Evolutionary conservation across 2,329 filamentous ascomycete species (phyloP).

Genomic region (Cryphonectria nitschkei): DNA sequence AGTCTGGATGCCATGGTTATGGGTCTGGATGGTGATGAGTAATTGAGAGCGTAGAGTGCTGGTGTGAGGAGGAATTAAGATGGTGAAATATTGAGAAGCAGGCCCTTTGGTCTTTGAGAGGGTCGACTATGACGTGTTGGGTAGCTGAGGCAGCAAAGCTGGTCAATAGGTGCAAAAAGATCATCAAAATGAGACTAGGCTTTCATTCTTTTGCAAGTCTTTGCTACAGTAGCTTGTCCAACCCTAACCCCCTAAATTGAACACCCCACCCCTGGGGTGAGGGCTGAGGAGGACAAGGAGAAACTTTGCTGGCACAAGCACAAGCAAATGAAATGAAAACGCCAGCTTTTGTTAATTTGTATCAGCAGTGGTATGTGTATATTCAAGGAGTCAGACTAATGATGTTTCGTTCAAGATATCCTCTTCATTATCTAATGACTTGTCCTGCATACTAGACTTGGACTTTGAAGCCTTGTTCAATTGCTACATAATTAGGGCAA

Average conservation of each 20-base stretch:
- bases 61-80: neutral
- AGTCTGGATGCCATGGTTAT: slow-evolving; percentile 7
- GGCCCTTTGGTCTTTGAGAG: neutral
- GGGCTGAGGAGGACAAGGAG: too few species aligned
- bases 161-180: neutral
- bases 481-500: too few species aligned
- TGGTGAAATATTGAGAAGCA: neutral
- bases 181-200: neutral
- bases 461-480: too few species aligned
- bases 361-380: too few species aligned
- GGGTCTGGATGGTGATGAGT: neutral
- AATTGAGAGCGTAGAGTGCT: neutral
- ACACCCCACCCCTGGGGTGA: too few species aligned
- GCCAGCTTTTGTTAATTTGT: too few species aligned
- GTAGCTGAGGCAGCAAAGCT: neutral
- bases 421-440: too few species aligned
- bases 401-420: too few species aligned
- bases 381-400: too few species aligned
- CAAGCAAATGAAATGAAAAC: too few species aligned
- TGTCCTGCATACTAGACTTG: too few species aligned
- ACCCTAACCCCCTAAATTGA: neutral
- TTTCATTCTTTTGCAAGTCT: neutral
- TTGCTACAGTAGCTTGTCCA: neutral
- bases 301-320: too few species aligned
- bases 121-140: neutral